phyloP scores from a whole-genome alignment of 2,329 filamentous ascomycete genomes.

The Periconia sp. region DNA sequence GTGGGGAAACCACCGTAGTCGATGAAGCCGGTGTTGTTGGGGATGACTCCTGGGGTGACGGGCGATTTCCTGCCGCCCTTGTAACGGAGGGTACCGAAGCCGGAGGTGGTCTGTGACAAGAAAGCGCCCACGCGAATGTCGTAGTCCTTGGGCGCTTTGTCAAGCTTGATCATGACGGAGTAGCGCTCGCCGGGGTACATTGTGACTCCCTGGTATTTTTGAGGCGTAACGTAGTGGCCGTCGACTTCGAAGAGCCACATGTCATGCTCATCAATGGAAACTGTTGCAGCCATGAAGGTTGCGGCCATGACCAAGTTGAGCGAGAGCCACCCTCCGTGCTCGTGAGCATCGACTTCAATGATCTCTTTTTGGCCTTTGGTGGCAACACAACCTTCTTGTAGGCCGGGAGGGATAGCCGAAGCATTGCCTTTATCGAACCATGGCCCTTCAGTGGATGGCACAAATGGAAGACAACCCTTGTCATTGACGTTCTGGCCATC shows the following conservation, averaged over 20 bases:
- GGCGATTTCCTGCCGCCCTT: not conserved
- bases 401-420: no score
- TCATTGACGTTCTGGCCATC: no score
- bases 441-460: no score
- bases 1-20: not conserved
- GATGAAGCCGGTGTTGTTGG: not conserved
- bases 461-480: no score
- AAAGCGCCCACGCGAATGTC: slow-evolving; percentile 1
- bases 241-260: slow-evolving; percentile 8
- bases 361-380: no score
- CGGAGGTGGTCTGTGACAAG: not conserved
- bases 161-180: slow-evolving; percentile 3
- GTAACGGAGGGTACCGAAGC: slow-evolving; percentile 1
- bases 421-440: no score
- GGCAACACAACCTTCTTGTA: no score
- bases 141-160: slow-evolving; percentile 1
- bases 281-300: not conserved
- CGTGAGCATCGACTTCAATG: no score
- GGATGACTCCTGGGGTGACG: not conserved
- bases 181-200: slow-evolving; percentile 3
- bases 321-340: no score
- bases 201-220: slow-evolving; percentile 1
- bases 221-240: slow-evolving; percentile 7
- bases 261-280: slow-evolving; percentile 8
- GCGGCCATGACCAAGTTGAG: no score